Percentiles rank a stretch among this genome's conserved stretches.
phyloP scores from a whole-genome alignment of 2,329 filamentous ascomycete genomes.

The Cryphonectria nitschkei region DNA sequence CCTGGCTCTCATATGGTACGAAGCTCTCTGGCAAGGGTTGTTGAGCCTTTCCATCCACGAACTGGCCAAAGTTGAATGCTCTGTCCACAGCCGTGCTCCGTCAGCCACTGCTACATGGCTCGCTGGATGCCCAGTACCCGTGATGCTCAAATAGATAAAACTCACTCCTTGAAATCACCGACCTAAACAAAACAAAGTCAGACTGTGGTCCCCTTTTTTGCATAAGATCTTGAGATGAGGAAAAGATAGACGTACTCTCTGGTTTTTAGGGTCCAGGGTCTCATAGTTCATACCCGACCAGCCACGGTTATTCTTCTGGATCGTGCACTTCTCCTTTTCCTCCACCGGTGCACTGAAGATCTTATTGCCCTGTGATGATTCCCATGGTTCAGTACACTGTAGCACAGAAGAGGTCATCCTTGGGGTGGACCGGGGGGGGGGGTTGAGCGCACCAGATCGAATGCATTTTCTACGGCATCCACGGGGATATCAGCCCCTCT shows the following conservation, averaged over 20 bases:
- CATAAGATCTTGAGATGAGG: slow-evolving; percentile 3
- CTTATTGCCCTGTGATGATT: slow-evolving; percentile 42
- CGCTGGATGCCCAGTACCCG: not conserved
- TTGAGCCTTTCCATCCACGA: slow-evolving; percentile 67
- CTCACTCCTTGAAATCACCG: slow-evolving; percentile 87
- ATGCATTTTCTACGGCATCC: slow-evolving; percentile 69
- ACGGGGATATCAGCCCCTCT: slow-evolving; percentile 69
- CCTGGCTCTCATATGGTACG: slow-evolving; percentile 58
- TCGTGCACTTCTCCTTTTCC: slow-evolving; percentile 76
- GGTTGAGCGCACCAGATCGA: slow-evolving; percentile 64
- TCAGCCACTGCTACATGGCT: not conserved
- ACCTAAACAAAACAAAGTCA: slow-evolving; percentile 50
- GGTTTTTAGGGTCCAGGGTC: slow-evolving; percentile 81
- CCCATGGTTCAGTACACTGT: not conserved
- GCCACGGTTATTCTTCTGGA: slow-evolving; percentile 80
- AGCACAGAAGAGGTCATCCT: not conserved
- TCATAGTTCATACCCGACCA: slow-evolving; percentile 90
- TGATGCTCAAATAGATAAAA: not conserved
- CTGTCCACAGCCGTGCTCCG: slow-evolving; percentile 46
- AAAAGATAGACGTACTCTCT: slow-evolving; percentile 60
- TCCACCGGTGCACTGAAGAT: slow-evolving; percentile 73
- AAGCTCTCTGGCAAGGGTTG: slow-evolving; percentile 77
- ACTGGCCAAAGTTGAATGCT: slow-evolving; percentile 90
- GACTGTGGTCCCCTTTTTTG: not conserved
- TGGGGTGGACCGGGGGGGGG: not conserved